Conservation (phyloP, 257 asterid species). For the Solanum chaucha region DNA sequence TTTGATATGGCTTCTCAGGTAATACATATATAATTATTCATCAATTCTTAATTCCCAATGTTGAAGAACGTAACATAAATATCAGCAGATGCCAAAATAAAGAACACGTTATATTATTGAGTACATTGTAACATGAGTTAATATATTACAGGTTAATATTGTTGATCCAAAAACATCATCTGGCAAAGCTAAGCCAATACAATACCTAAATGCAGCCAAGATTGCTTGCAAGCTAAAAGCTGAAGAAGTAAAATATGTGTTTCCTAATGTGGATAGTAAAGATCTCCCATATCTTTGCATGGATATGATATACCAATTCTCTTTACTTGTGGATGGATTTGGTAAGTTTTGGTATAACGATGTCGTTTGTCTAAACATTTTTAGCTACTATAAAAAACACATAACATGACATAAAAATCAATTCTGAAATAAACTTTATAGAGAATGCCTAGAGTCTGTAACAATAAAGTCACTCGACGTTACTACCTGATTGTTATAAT, state of each 20-base stretch:
- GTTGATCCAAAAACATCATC: neutral
- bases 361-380: neutral
- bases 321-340: constrained; percentile 39
- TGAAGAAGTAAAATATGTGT: constrained; percentile 1
- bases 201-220: constrained; percentile 26
- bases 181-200: constrained; percentile 15
- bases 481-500: neutral
- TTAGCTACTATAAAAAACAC: neutral
- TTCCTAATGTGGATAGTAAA: constrained; percentile 5
- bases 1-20: constrained; percentile 37
- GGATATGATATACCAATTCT: constrained; percentile 40
- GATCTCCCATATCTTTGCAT: constrained; percentile 39
- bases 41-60: neutral
- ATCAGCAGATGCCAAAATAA: neutral
- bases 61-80: neutral
- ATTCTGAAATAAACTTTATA: neutral
- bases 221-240: constrained; percentile 23
- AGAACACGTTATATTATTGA: neutral
- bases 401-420: neutral
- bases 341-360: constrained; percentile 11
- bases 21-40: neutral
- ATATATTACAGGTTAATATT: neutral
- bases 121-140: neutral
- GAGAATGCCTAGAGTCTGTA: rapidly evolving
- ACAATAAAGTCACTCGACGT: neutral